phyloP scores from a whole-genome alignment of 345 rosid genomes.

The Acer campestre region DNA sequence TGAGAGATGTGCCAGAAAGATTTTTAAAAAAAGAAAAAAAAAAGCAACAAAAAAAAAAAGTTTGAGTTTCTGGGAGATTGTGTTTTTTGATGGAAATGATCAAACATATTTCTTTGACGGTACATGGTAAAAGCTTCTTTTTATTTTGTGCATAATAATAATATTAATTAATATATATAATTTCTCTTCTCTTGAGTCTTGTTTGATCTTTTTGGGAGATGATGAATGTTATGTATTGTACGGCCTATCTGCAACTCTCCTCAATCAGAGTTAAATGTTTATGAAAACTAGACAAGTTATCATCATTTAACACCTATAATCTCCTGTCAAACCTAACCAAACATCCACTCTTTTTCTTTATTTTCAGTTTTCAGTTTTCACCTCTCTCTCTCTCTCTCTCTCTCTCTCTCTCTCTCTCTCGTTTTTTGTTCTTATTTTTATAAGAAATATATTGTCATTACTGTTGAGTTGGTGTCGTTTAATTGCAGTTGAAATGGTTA shows the following conservation, averaged over 20 bases:
- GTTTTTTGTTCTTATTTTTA: too few species aligned
- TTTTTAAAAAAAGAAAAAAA: background rate
- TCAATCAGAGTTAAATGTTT: constrained; percentile 15
- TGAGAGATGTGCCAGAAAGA: constrained; percentile 14
- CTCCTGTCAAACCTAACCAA: constrained; percentile 12
- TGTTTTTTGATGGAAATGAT: constrained; percentile 29
- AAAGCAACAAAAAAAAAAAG: constrained; percentile 1
- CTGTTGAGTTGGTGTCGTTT: background rate
- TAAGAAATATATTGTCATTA: background rate
- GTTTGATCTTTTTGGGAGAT: constrained; percentile 23
- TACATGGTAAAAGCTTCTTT: constrained; percentile 35
- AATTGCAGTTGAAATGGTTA: too few species aligned
- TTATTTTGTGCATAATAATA: constrained; percentile 16
- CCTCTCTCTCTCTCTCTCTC: too few species aligned
- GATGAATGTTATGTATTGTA: constrained; percentile 25
- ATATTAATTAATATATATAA: too few species aligned
- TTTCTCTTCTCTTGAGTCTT: background rate
- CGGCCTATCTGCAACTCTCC: constrained; percentile 17
- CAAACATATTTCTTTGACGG: constrained; percentile 45
- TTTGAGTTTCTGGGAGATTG: constrained; percentile 36
- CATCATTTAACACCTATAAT: constrained; percentile 13
- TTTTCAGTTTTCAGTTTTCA: background rate
- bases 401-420: background rate
- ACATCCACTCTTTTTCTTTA: background rate
- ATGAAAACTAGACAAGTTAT: constrained; percentile 28